These are phyloP conservation scores for Gamsiella multidivaricata DNA, from an alignment of 192 early-diverging fungal genomes.

Conservation along the genomic window DNA sequence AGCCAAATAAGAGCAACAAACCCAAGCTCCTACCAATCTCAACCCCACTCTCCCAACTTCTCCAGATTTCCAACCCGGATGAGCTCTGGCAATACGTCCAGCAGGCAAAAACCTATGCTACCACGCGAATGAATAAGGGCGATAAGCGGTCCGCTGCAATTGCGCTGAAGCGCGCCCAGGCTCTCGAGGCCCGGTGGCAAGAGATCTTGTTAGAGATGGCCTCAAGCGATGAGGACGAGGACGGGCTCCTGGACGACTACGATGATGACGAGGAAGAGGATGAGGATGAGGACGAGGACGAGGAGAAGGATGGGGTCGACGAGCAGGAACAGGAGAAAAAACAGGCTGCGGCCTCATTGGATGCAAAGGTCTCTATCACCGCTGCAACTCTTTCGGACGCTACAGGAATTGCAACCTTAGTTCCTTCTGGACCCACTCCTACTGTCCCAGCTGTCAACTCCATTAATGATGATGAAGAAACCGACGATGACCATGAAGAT, in stretches of 20 bases:
- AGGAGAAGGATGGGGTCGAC: background rate
- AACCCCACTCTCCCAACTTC: conserved; percentile 34
- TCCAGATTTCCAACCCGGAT: conserved; percentile 27
- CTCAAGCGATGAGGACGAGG: conserved; percentile 44
- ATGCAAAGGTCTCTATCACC: background rate
- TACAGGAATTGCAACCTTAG: background rate
- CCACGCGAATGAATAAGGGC: conserved; percentile 48
- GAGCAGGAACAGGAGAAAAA: background rate
- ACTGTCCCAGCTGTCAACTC: too few species aligned
- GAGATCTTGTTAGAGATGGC: conserved; percentile 49
- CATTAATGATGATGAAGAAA: background rate
- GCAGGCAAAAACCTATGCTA: conserved; percentile 49
- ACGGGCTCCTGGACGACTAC: conserved; percentile 36
- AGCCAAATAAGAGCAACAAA: conserved; percentile 22
- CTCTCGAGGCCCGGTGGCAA: conserved; percentile 44
- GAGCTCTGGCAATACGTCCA: conserved; percentile 51
- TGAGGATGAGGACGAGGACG: conserved; percentile 19
- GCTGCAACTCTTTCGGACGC: background rate
- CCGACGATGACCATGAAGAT: background rate
- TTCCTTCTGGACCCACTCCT: too few species aligned
- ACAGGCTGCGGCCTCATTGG: background rate
- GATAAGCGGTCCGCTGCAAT: conserved; percentile 47
- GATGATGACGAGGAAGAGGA: conserved; percentile 27
- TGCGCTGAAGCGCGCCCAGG: conserved; percentile 42
- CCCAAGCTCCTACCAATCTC: conserved; percentile 40